phyloP scores from a whole-genome alignment of 129 eudicot species.

The Saposhnikovia divaricata region DNA sequence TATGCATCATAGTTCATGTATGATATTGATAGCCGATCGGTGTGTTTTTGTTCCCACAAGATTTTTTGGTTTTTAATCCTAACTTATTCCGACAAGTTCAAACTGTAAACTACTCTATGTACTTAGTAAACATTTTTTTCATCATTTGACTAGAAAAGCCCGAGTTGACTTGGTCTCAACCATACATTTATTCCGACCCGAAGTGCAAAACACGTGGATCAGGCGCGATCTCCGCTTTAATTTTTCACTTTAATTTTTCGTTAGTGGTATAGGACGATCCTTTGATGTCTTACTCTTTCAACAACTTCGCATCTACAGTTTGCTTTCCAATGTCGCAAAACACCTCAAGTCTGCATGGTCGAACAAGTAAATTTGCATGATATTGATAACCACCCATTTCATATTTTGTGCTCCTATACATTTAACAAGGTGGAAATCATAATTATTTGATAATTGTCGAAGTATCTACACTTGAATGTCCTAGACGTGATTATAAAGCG shows the following conservation, averaged over 20 bases:
- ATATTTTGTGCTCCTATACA: no score
- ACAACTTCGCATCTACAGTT: neutral
- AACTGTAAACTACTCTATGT: no score
- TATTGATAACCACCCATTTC: neutral
- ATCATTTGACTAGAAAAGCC: neutral
- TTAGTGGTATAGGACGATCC: neutral
- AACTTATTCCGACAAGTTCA: no score
- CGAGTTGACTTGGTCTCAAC: neutral
- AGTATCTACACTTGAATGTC: no score
- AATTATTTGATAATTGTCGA: no score
- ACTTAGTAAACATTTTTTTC: neutral
- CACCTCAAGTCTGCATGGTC: neutral
- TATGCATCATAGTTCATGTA: no score
- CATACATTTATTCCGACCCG: neutral
- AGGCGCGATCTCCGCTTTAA: neutral
- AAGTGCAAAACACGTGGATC: conserved; percentile 2
- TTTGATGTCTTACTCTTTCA: neutral
- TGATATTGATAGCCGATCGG: no score
- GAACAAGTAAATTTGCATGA: neutral
- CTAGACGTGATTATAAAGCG: no score
- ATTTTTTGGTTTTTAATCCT: no score
- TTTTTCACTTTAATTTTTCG: neutral
- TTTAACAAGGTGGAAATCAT: no score
- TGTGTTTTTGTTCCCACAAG: no score
- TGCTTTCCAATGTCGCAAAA: neutral